A percentile compares a stretch with the other conserved stretches of the same genome.
Conservation (phyloP, 2,329 filamentous ascomycete genomes). For the Trichoderma semiorbis region DNA sequence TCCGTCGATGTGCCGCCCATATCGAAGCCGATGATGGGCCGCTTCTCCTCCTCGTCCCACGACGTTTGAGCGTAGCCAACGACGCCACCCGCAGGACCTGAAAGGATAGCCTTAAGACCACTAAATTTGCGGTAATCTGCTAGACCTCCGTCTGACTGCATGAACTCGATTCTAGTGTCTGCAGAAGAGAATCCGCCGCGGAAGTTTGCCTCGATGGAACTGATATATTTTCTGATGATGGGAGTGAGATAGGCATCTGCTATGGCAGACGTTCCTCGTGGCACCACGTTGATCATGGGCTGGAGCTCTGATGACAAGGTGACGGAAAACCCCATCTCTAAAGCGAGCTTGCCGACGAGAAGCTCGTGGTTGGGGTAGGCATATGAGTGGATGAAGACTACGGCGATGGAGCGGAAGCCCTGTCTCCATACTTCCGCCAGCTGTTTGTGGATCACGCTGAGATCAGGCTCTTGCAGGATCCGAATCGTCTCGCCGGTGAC, state of each 20-base stretch:
- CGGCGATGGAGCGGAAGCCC: slow-evolving; percentile 50
- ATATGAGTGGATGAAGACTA: slow-evolving; percentile 73
- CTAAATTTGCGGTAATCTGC: slow-evolving; percentile 61
- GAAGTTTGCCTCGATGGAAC: slow-evolving; percentile 36
- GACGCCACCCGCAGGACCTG: slow-evolving; percentile 73
- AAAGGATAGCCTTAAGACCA: slow-evolving; percentile 66
- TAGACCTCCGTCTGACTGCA: slow-evolving; percentile 59
- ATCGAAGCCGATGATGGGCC: slow-evolving; percentile 73
- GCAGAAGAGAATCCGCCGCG: slow-evolving; percentile 32
- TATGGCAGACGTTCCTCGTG: slow-evolving; percentile 41
- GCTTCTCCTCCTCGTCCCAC: slow-evolving; percentile 64
- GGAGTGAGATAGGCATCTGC: slow-evolving; percentile 45
- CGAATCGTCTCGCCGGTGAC: slow-evolving; percentile 67
- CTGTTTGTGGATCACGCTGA: slow-evolving; percentile 50
- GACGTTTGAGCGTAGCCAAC: slow-evolving; percentile 73
- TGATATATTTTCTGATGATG: slow-evolving; percentile 35
- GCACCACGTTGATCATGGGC: slow-evolving; percentile 44
- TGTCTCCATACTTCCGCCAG: slow-evolving; percentile 58
- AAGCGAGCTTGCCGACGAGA: slow-evolving; percentile 34
- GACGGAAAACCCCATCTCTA: slow-evolving; percentile 41
- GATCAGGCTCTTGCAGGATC: slow-evolving; percentile 58
- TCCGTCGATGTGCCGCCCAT: slow-evolving; percentile 71
- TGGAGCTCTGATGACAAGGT: slow-evolving; percentile 37
- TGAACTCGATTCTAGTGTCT: slow-evolving; percentile 62
- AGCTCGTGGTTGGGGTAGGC: slow-evolving; percentile 54